phyloP scores from a whole-genome alignment of 1,284 basidiomycete species.

The Marasmius tenuissimus region DNA sequence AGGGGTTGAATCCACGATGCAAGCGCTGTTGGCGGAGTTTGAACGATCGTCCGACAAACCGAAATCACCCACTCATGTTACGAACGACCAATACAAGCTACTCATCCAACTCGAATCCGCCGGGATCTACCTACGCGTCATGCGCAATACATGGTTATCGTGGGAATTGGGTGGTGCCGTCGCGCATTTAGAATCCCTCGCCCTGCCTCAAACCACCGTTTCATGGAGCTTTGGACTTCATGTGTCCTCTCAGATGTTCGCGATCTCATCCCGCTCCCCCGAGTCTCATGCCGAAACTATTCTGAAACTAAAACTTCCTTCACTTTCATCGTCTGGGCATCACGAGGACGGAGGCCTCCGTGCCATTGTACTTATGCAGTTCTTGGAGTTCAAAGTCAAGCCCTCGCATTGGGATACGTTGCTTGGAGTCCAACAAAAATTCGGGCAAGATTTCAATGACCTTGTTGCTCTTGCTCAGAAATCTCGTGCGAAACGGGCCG shows the following conservation, averaged over 20 bases:
- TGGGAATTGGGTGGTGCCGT: constrained; percentile 61
- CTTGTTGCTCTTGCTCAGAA: constrained; percentile 65
- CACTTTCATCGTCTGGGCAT: constrained; percentile 58
- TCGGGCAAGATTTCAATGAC: constrained; percentile 84
- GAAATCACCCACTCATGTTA: constrained; percentile 25
- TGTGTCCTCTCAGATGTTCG: constrained; percentile 62
- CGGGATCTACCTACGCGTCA: constrained; percentile 69
- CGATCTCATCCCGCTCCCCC: constrained; percentile 51
- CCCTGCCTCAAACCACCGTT: constrained; percentile 30
- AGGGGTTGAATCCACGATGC: constrained; percentile 63
- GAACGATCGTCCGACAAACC: constrained; percentile 36
- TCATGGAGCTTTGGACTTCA: constrained; percentile 61
- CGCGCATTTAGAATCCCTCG: constrained; percentile 44
- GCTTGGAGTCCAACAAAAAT: constrained; percentile 79
- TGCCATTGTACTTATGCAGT: constrained; percentile 60
- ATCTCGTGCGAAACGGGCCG: constrained; percentile 43
- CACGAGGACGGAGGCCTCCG: constrained; percentile 51
- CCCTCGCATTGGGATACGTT: constrained; percentile 81
- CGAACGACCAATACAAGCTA: constrained; percentile 39
- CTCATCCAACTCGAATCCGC: constrained; percentile 50
- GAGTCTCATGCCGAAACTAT: constrained; percentile 40
- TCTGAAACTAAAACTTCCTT: constrained; percentile 65
- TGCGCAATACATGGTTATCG: constrained; percentile 82
- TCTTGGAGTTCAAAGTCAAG: constrained; percentile 70
- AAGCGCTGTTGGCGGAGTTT: constrained; percentile 64